Evolutionary conservation across 83 land plant genomes (phyloP).

Genomic region (Larix sibirica): DNA sequence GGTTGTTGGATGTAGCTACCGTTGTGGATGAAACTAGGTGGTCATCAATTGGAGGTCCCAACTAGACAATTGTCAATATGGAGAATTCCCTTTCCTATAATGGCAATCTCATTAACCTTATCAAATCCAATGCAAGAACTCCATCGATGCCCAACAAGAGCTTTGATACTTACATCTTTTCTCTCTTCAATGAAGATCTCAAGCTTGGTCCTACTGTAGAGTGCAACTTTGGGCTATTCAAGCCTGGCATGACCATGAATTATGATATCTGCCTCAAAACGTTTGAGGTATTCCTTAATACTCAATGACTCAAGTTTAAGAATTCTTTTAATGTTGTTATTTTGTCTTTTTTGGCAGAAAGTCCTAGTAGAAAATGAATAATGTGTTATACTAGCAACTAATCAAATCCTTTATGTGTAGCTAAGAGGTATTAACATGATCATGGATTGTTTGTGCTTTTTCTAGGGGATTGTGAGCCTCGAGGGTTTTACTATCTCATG

Average conservation of each 20-base stretch:
- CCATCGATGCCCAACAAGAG: conserved; percentile 59
- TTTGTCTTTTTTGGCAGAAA: no score
- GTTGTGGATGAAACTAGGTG: conserved; percentile 78
- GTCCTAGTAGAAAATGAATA: no score
- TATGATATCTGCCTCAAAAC: conserved; percentile 47
- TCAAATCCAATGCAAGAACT: conserved; percentile 50
- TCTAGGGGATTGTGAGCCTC: no score
- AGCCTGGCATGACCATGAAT: conserved; percentile 53
- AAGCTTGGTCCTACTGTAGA: conserved; percentile 61
- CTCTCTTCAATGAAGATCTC: conserved; percentile 68
- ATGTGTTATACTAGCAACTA: no score
- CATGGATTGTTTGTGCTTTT: no score
- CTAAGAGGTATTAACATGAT: no score
- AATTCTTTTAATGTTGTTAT: no score
- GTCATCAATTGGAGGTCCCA: conserved; percentile 67
- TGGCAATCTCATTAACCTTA: conserved; percentile 43
- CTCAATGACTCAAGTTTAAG: no score
- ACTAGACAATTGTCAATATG: conserved; percentile 22
- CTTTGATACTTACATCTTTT: conserved; percentile 60
- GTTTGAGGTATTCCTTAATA: conserved; percentile 16
- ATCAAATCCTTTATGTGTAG: no score
- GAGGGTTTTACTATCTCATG: no score
- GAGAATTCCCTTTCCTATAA: conserved; percentile 41
- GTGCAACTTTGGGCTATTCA: conserved; percentile 66
- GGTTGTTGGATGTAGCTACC: conserved; percentile 32